A percentile compares a stretch with the other conserved stretches of the same genome.
These are phyloP conservation scores for Panicum hallii DNA, from an alignment of 202 grass and related monocot genomes.

Conservation along the genomic window DNA sequence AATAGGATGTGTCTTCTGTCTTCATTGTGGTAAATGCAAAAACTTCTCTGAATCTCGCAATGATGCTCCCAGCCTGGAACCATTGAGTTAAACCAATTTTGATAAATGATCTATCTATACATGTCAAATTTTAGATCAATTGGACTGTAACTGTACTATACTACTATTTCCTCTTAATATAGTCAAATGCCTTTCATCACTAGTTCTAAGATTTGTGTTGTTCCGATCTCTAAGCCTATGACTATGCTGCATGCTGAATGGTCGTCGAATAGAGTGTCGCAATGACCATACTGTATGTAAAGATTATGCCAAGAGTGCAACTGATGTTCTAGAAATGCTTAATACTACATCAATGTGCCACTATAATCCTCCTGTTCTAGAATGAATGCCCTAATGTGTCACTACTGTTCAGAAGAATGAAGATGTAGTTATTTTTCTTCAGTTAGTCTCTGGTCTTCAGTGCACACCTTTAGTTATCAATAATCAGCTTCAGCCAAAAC, in stretches of 20 bases:
- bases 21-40: background rate
- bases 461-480: background rate
- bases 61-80: conserved; percentile 12
- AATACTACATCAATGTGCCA: background rate
- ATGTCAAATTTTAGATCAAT: conserved; percentile 21
- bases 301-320: conserved; percentile 24
- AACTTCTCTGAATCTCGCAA: conserved; percentile 20
- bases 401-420: background rate
- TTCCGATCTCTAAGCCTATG: conserved; percentile 1
- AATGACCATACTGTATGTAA: background rate
- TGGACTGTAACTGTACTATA: background rate
- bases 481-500: background rate
- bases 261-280: conserved; percentile 11
- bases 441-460: background rate
- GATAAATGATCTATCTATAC: background rate
- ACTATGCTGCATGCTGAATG: background rate
- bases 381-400: conserved; percentile 9
- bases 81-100: background rate
- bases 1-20: conserved; percentile 17
- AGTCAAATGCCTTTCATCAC: background rate
- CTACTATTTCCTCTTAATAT: background rate
- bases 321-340: conserved; percentile 5
- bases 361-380: background rate
- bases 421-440: conserved; percentile 1
- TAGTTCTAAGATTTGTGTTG: background rate